Conservation (phyloP, 768 basidiomycete species). For the Daedalea quercina region DNA sequence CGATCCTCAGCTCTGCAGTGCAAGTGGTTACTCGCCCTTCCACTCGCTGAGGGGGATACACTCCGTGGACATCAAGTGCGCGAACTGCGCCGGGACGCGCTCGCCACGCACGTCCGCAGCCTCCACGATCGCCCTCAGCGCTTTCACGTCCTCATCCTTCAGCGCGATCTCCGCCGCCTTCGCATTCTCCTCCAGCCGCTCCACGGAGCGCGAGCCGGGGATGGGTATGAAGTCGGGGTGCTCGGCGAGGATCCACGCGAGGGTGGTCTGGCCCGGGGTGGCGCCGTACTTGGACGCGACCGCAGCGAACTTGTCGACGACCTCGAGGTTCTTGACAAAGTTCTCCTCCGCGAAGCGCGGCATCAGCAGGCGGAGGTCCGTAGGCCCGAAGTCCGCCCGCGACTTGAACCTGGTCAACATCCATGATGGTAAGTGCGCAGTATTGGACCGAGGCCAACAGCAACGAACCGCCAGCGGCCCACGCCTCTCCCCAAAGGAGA, state of each 20-base stretch:
- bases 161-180: background rate
- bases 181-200: conserved; percentile 4
- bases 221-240: conserved; percentile 13
- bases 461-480: no score
- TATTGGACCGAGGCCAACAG: no score
- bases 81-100: background rate
- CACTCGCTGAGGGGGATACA: background rate
- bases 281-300: conserved; percentile 28
- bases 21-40: no score
- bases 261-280: conserved; percentile 27
- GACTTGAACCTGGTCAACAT: background rate
- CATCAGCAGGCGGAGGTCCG: conserved; percentile 24
- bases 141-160: background rate
- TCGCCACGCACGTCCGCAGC: no score
- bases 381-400: conserved; percentile 17
- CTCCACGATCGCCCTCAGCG: background rate
- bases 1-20: no score
- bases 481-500: conserved; percentile 27
- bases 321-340: conserved; percentile 37
- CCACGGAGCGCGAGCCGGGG: conserved; percentile 9
- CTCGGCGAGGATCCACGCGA: conserved; percentile 30
- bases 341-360: conserved; percentile 30
- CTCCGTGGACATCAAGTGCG: background rate
- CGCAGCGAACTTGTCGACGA: conserved; percentile 24
- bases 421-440: no score